Conservation (phyloP, 805 yeast genomes). For the Metschnikowia peoriensis region DNA sequence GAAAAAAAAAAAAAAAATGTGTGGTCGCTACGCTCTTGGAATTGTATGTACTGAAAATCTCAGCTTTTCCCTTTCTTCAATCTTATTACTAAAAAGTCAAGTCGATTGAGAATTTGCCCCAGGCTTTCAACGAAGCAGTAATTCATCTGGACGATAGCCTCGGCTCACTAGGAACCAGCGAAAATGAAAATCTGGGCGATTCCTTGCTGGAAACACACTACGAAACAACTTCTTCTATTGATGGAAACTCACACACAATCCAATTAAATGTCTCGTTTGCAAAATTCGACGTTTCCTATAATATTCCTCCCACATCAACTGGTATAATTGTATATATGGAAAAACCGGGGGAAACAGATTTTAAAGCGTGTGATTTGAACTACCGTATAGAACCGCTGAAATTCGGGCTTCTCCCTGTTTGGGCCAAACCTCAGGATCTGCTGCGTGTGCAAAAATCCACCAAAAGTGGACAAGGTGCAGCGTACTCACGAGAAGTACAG, state of each 20-base stretch:
- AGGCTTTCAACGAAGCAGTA: slow-evolving; percentile 10
- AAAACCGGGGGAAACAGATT: not conserved
- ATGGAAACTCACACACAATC: slow-evolving; percentile 6
- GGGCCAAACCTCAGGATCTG: slow-evolving; percentile 50
- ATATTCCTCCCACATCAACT: slow-evolving; percentile 58
- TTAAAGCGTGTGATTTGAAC: slow-evolving; percentile 1
- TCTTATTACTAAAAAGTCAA: slow-evolving; percentile 1
- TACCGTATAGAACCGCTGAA: slow-evolving; percentile 54
- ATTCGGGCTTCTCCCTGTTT: slow-evolving; percentile 77
- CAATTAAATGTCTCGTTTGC: slow-evolving; percentile 7
- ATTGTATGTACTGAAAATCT: slow-evolving; percentile 13
- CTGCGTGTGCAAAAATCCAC: slow-evolving; percentile 22
- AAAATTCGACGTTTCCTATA: slow-evolving; percentile 42
- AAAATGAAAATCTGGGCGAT: not conserved
- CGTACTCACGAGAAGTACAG: slow-evolving; percentile 32
- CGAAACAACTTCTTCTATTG: slow-evolving; percentile 6
- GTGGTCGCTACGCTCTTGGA: slow-evolving; percentile 21
- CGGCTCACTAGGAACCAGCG: not conserved
- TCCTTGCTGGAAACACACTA: not conserved
- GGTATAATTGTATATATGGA: slow-evolving; percentile 42
- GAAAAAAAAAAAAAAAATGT: slow-evolving; percentile 8
- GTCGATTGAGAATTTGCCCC: slow-evolving; percentile 16
- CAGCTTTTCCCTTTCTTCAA: not conserved
- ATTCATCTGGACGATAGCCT: slow-evolving; percentile 2
- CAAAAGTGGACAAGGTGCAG: slow-evolving; percentile 13